Percentiles rank a stretch among this genome's conserved stretches.
These are phyloP conservation scores for Penicillium coffeae DNA, from an alignment of 495 filamentous ascomycete species.

Conservation along the genomic window DNA sequence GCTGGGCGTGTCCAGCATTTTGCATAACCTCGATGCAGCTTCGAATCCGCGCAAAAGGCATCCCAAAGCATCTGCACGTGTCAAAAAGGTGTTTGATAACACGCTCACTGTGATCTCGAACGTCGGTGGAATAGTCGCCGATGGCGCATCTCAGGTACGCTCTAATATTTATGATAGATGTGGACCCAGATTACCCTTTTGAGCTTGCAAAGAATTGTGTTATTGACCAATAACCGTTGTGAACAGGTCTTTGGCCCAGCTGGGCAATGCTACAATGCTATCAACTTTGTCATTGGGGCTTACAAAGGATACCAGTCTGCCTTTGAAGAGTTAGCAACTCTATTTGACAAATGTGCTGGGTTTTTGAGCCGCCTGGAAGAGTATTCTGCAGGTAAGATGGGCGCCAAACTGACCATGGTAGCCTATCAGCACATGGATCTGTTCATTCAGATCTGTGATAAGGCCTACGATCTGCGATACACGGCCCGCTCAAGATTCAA, in stretches of 20 bases:
- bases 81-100: slow-evolving; percentile 2
- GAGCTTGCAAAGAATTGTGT: not conserved
- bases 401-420: not conserved
- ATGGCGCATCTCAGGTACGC: slow-evolving; percentile 10
- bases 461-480: not conserved
- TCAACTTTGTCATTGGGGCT: slow-evolving; percentile 12
- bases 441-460: slow-evolving; percentile 5
- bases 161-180: not conserved
- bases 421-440: not conserved
- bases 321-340: not conserved
- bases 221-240: not conserved
- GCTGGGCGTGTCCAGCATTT: not conserved
- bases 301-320: slow-evolving; percentile 5
- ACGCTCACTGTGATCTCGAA: slow-evolving; percentile 3
- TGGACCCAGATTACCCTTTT: not conserved
- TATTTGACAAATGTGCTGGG: slow-evolving; percentile 2
- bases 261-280: slow-evolving; percentile 13
- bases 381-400: slow-evolving; percentile 6
- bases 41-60: not conserved
- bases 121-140: slow-evolving; percentile 8
- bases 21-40: not conserved
- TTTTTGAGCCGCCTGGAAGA: slow-evolving; percentile 4
- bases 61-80: not conserved
- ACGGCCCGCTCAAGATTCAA: slow-evolving; percentile 1
- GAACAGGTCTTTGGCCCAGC: slow-evolving; percentile 10